Evolutionary conservation across 495 filamentous ascomycete species (phyloP).

Genomic region (Lasiosphaeria hispida): DNA sequence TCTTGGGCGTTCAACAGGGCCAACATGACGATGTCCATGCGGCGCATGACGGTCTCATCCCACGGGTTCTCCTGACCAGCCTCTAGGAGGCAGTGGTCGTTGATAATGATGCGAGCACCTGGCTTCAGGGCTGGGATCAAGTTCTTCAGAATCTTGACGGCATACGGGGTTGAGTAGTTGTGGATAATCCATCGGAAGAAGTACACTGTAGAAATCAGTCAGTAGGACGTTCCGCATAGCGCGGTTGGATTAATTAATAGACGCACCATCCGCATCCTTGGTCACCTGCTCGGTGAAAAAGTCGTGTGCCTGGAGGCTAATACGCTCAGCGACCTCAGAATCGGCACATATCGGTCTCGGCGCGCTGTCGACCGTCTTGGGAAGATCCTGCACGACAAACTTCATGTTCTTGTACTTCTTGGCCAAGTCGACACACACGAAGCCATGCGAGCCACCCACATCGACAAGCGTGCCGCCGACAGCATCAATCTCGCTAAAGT

Average conservation of each 20-base stretch:
- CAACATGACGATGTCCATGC: conserved; percentile 58
- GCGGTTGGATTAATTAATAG: background rate
- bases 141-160: conserved; percentile 50
- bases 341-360: conserved; percentile 42
- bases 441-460: conserved; percentile 55
- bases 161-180: conserved; percentile 58
- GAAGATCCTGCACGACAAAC: conserved; percentile 59
- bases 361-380: conserved; percentile 44
- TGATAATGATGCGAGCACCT: conserved; percentile 51
- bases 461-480: conserved; percentile 49
- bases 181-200: conserved; percentile 59
- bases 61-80: conserved; percentile 41
- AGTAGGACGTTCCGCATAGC: background rate
- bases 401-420: conserved; percentile 43
- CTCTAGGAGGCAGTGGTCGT: conserved; percentile 51
- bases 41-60: conserved; percentile 52
- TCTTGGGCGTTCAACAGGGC: conserved; percentile 54
- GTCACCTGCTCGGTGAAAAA: conserved; percentile 55
- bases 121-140: conserved; percentile 56
- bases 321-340: conserved; percentile 36
- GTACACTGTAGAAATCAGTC: conserved; percentile 38
- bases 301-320: conserved; percentile 50
- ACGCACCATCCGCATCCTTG: conserved; percentile 47
- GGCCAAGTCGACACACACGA: conserved; percentile 51
- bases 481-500: conserved; percentile 41